phyloP scores from a whole-genome alignment of 192 early-diverging fungal species.

The Funneliformis geosporum region DNA sequence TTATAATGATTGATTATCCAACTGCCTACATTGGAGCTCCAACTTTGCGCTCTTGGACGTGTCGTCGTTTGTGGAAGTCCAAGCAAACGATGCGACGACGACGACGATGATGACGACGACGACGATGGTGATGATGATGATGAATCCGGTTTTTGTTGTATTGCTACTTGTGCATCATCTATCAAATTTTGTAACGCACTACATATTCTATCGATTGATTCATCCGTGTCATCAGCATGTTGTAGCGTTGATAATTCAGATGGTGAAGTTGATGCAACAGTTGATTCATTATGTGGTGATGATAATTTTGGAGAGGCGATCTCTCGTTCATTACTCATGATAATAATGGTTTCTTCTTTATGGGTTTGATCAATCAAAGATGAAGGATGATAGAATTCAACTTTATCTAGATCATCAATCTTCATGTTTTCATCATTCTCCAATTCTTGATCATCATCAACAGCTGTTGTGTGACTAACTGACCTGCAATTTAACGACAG shows the following conservation, averaged over 20 bases:
- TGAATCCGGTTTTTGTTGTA: conserved; percentile 1
- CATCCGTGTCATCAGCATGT: not conserved
- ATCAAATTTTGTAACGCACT: conserved; percentile 2
- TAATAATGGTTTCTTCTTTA: too few species aligned
- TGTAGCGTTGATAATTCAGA: not conserved
- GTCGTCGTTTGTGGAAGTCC: not conserved
- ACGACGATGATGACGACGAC: not conserved
- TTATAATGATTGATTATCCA: conserved; percentile 16
- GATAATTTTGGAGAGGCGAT: not conserved
- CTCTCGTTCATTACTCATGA: not conserved
- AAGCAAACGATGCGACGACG: not conserved
- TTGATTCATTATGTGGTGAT: not conserved
- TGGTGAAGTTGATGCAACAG: not conserved
- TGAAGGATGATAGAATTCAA: not conserved
- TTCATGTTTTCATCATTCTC: not conserved
- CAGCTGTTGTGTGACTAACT: conserved; percentile 7
- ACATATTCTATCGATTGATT: conserved; percentile 10
- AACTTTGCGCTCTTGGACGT: conserved; percentile 1
- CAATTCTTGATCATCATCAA: not conserved
- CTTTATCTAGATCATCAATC: not conserved
- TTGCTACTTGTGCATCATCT: conserved; percentile 3
- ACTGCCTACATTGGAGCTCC: conserved; percentile 10
- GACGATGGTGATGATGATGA: not conserved
- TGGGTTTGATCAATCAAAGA: not conserved
- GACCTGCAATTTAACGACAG: not conserved